Conservation (phyloP, 164 flowering plant genomes). For the Magnolia officinalis region DNA sequence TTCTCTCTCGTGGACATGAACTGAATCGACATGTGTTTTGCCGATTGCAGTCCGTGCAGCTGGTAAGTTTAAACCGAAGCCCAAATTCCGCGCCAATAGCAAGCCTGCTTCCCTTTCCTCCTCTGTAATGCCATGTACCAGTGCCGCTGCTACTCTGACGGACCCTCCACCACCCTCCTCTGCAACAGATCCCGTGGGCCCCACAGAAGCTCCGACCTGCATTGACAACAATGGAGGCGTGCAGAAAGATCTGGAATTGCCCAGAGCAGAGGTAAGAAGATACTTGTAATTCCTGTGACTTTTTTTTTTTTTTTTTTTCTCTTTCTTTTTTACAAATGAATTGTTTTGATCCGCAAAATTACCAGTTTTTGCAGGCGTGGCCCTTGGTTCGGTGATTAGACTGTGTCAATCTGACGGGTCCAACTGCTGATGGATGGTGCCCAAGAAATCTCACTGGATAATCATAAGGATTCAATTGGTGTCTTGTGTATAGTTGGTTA, state of each 20-base stretch:
- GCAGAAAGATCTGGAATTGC: not conserved
- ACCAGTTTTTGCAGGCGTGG: not conserved
- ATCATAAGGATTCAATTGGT: not conserved
- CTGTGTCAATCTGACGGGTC: too few relatives aligned
- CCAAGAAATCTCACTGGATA: not conserved
- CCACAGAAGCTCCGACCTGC: not conserved
- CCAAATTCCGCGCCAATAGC: not conserved
- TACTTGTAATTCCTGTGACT: not conserved
- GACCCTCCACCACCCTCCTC: not conserved
- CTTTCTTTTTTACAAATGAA: not conserved
- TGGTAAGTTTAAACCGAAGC: slow-evolving; percentile 1
- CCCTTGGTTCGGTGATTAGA: not conserved
- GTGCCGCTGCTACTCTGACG: not conserved
- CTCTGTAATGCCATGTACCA: not conserved
- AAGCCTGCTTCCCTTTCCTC: not conserved
- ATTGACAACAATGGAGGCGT: not conserved
- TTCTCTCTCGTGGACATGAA: too few relatives aligned
- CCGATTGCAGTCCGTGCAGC: slow-evolving; percentile 2
- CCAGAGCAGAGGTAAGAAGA: not conserved
- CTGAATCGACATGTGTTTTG: not conserved
- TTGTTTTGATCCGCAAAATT: not conserved
- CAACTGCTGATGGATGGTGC: not conserved
- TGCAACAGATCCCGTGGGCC: not conserved
- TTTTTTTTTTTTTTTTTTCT: too few relatives aligned
- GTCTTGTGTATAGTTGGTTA: not conserved